Base-by-base conservation (phyloP, 352 stramenopile genomes). In the Phytophthora citrophthora region DNA sequence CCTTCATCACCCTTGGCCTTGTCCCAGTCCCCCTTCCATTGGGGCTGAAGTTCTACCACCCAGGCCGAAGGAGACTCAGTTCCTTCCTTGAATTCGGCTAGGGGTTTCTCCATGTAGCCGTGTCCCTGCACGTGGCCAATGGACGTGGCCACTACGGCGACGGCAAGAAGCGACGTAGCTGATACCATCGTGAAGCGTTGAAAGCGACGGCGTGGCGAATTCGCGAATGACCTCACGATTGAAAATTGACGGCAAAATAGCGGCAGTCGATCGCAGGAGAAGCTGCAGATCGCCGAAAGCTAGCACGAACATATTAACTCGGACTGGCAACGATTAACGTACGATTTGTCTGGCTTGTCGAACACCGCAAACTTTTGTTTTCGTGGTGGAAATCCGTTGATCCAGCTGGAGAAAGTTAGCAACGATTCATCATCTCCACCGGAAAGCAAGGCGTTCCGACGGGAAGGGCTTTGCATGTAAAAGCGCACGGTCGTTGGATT, bases 21-120 rank as follows among this genome's bases (percentile, higher is more conserved):
- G 9, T 69, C 43, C 68, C 68, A 76, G 47, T 63, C 49, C 5
- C 63, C 63, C 27, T 69, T 62, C 63, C 53, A 73, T 18, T 67
- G 53, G 5, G 63, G 68, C 2, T 54, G 24, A 23, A 73, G 49
- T 41, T 67, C 24, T 16, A 46, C 68, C 11, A 76, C 51, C 63
- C 63, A 73, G 6, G 55, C 63, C 2, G 57, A 67, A 27, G 40
- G 59, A 6, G 36, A 50, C 1, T 57, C 34, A 20, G 38, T 61
- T 20, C 39, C 36, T 52, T 64, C 47, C 46, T 60, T 61, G 32
- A 77, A 71, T 29, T 64, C 50, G 3, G 59, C 54, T 1, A 59
- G 13, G n/a, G 69, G 69, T 6, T 65, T 68, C 16, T 74, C 54
- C 49, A 70, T 65, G 49, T 70, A 65, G 32, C 62, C 54, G 20